These are phyloP conservation scores for Myochromella boudieri DNA, from an alignment of 768 basidiomycete genomes.

Conservation along the genomic window DNA sequence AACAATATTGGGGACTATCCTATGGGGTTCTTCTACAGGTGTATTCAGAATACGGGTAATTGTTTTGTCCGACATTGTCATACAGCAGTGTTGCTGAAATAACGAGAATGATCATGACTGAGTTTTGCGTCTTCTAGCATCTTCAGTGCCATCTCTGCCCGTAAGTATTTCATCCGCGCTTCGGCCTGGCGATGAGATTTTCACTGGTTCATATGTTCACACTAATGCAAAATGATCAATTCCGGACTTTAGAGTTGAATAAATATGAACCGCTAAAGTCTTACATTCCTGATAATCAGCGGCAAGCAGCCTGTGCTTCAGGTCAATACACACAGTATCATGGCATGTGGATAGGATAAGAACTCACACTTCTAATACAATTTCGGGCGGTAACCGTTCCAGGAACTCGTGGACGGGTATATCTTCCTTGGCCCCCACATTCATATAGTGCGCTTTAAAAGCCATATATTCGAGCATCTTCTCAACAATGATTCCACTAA, in stretches of 20 bases:
- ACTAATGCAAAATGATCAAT: not conserved
- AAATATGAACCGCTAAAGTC: not conserved
- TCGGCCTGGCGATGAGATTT: too few species aligned
- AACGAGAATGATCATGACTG: too few species aligned
- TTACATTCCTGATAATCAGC: conserved; percentile 17
- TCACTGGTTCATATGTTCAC: not conserved
- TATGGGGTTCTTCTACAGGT: not conserved
- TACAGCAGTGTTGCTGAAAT: too few species aligned
- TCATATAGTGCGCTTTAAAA: conserved; percentile 79
- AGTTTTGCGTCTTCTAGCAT: too few species aligned
- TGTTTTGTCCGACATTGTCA: too few species aligned
- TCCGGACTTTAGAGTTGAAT: not conserved
- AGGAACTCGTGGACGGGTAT: conserved; percentile 73
- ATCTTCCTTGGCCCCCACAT: conserved; percentile 71
- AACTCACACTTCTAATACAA: conserved; percentile 86
- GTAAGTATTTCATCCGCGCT: too few species aligned
- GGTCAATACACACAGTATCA: not conserved
- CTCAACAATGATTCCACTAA: conserved; percentile 72
- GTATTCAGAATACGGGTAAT: not conserved
- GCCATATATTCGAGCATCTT: conserved; percentile 89
- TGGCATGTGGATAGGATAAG: not conserved
- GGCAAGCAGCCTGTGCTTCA: conserved; percentile 16
- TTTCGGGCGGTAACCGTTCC: conserved; percentile 83
- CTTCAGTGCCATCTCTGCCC: too few species aligned
- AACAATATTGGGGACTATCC: not conserved